phyloP scores from a whole-genome alignment of 805 yeast species.

The Clavispora asparagi region DNA sequence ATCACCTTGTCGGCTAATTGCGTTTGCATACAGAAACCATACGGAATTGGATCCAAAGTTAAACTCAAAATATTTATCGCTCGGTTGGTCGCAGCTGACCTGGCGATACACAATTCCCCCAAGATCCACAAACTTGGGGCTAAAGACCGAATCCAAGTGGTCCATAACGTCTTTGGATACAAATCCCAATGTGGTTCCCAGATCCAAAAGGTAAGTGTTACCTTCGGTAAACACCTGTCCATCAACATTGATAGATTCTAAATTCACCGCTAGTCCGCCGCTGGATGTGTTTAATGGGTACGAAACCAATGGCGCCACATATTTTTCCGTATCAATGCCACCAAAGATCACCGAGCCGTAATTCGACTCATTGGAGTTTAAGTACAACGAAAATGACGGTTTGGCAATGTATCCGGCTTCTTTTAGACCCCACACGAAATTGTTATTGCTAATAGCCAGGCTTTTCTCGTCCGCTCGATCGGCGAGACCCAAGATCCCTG shows the following conservation, averaged over 20 bases:
- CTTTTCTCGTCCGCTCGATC: conserved; percentile 10
- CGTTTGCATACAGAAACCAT: conserved; percentile 7
- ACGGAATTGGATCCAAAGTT: conserved; percentile 8
- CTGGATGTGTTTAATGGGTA: neutral
- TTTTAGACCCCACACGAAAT: conserved; percentile 5
- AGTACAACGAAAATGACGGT: conserved; percentile 10
- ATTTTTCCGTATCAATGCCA: conserved; percentile 27
- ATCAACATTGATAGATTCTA: conserved; percentile 4
- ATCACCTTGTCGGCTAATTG: conserved; percentile 6
- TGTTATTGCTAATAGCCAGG: conserved; percentile 5
- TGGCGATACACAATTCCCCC: conserved; percentile 3
- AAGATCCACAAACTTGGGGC: neutral
- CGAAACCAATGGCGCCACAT: conserved; percentile 12
- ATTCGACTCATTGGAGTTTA: conserved; percentile 7
- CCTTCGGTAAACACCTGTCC: conserved; percentile 2
- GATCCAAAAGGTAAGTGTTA: conserved; percentile 7
- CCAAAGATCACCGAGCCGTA: conserved; percentile 26
- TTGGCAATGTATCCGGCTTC: conserved; percentile 4
- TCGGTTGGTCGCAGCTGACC: conserved; percentile 11
- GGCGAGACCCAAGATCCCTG: conserved; percentile 6
- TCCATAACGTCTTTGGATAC: conserved; percentile 5
- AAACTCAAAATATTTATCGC: conserved; percentile 9
- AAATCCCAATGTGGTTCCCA: conserved; percentile 12
- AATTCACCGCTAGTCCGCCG: conserved; percentile 4
- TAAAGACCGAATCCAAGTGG: conserved; percentile 5